A percentile compares a stretch with the other conserved stretches of the same genome.
phyloP scores from a whole-genome alignment of 495 filamentous ascomycete genomes.

The Neurospora terricola region DNA sequence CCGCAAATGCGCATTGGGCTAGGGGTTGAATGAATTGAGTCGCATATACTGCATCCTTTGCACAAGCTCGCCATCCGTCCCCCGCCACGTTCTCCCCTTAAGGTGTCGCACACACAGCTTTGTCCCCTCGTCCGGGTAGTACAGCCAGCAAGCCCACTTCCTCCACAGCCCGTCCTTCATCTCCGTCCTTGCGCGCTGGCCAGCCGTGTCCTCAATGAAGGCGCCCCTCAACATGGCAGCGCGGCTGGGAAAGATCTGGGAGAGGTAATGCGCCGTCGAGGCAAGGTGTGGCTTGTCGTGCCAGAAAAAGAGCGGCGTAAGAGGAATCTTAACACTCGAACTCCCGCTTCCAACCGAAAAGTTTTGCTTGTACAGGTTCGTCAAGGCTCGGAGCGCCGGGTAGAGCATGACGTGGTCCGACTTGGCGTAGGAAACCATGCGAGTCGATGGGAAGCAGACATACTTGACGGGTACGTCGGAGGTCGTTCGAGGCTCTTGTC shows the following conservation, averaged over 20 bases:
- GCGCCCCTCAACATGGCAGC: slow-evolving; percentile 29
- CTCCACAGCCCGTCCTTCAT: slow-evolving; percentile 37
- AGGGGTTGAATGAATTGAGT: slow-evolving; percentile 2
- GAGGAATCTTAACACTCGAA: slow-evolving; percentile 17
- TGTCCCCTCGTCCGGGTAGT: slow-evolving; percentile 33
- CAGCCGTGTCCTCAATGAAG: slow-evolving; percentile 39
- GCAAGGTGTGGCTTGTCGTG: slow-evolving; percentile 40
- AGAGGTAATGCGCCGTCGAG: slow-evolving; percentile 32
- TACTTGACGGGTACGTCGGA: slow-evolving; percentile 24
- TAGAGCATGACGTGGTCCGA: slow-evolving; percentile 31
- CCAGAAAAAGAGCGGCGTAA: slow-evolving; percentile 42
- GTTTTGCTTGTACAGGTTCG: slow-evolving; percentile 26
- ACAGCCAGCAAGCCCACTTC: slow-evolving; percentile 40
- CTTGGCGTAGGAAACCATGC: slow-evolving; percentile 32
- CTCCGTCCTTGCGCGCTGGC: slow-evolving; percentile 34
- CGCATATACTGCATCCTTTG: slow-evolving; percentile 19
- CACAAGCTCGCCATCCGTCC: slow-evolving; percentile 21
- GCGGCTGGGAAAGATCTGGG: slow-evolving; percentile 31
- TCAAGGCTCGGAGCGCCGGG: slow-evolving; percentile 24
- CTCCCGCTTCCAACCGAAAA: slow-evolving; percentile 4
- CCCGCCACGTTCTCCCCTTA: slow-evolving; percentile 34
- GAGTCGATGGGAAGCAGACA: slow-evolving; percentile 31
- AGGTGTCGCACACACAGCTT: slow-evolving; percentile 31
- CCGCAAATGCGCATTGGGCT: neutral
- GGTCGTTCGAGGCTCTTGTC: neutral